Evolutionary conservation across 306 rosid species (phyloP).

Genomic region (Quercus wislizeni): DNA sequence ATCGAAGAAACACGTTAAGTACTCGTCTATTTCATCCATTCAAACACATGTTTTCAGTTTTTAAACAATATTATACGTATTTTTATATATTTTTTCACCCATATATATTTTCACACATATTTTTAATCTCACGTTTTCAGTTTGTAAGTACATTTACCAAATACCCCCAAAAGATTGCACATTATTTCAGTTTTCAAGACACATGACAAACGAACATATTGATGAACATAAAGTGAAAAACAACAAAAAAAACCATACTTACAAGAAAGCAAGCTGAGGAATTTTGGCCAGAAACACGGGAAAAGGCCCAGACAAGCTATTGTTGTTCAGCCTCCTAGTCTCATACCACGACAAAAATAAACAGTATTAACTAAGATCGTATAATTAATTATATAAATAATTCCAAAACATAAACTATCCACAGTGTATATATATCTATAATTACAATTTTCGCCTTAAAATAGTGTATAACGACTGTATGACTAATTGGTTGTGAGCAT

Average conservation of each 20-base stretch:
- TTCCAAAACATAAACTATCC: neutral
- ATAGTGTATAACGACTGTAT: neutral
- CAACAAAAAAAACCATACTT: constrained; percentile 50
- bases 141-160: too few species aligned
- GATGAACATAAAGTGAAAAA: neutral
- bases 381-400: neutral
- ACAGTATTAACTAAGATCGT: constrained; percentile 6
- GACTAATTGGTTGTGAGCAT: neutral
- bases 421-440: too few species aligned
- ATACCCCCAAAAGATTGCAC: too few species aligned
- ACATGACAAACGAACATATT: too few species aligned
- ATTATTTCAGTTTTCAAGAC: too few species aligned
- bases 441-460: neutral
- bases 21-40: too few species aligned
- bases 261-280: constrained; percentile 95
- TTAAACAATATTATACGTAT: too few species aligned
- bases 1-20: too few species aligned
- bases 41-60: too few species aligned
- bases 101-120: fast-evolving
- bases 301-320: constrained; percentile 84
- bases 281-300: constrained; percentile 71
- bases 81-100: too few species aligned
- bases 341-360: constrained; percentile 39
- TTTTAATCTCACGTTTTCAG: too few species aligned
- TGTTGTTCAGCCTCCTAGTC: constrained; percentile 92